Evolutionary conservation across 768 basidiomycete genomes (phyloP), one percentile per base, ranked within the genome.

Genomic region (Xerocomellus intermedius): DNA sequence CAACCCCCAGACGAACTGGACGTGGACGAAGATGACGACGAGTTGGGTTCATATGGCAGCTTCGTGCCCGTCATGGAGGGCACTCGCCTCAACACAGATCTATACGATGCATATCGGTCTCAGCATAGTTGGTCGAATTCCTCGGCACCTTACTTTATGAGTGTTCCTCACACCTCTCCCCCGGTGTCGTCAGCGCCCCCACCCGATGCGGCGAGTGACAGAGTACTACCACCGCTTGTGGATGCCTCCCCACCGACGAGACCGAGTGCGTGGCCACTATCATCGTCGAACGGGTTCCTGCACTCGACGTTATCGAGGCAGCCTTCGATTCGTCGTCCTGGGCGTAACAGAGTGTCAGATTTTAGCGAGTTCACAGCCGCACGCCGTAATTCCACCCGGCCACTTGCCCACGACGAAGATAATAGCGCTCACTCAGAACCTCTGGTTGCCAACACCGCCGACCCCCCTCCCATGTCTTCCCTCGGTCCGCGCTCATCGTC

Each of bases 291-390:
- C 19, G 67, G 67, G 17, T 57, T 62, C 21, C 13, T 62, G 33
- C 69, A 70, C 35, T 59, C 72, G 10, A 64, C 69, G 7, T 70
- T 86, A 17, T 72, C 76, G 17, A 82, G 87, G 33, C 84, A 85
- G 56, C 70, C 82, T 0, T 82, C 85, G 21, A 74, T 87, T 44
- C 85, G 86, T 26, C 85, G 86, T 22, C 76, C 82, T 2, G 62
- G 73, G 32, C 76, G 78, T 5, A 77, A 79, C 28, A 74, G 87
- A 33, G 75, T 81, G 14, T 76, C 82, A 14, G 87, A 90, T 58
- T 89, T 91, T 67, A 84, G 79, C 63, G 88, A 90, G 26, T 89
- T 86, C 58, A 85, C 87, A 0, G 69, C 80, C 22, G 83, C 82
- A 13, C 82, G 88, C 30, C 81, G 89, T 48, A 81, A 80, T 17